Conservation (phyloP, 495 filamentous ascomycete genomes). For the Aspergillus steynii region DNA sequence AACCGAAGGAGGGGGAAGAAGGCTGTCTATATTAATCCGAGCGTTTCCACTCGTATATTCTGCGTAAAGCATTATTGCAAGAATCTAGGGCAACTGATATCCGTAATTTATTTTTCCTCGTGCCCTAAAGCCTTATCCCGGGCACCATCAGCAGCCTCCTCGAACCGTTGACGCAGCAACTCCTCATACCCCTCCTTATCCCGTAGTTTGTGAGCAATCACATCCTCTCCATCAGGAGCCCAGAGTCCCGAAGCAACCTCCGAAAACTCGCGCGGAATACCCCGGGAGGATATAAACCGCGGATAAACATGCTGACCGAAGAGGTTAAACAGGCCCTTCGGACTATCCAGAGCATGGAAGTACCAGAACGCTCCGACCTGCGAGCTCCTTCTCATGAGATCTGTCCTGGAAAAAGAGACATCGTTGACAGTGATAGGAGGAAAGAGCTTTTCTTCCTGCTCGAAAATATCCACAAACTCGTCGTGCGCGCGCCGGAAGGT, state of each 20-base stretch:
- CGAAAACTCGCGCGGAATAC: background rate
- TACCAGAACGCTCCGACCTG: slow-evolving; percentile 26
- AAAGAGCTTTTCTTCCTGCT: slow-evolving; percentile 12
- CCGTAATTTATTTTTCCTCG: too few relatives aligned
- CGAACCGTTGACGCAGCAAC: slow-evolving; percentile 6
- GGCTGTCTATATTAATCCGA: too few relatives aligned
- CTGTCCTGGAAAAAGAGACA: slow-evolving; percentile 10
- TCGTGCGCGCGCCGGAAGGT: slow-evolving; percentile 8
- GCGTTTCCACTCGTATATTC: too few relatives aligned
- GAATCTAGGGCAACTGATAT: too few relatives aligned
- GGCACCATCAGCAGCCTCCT: background rate
- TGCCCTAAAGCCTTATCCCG: too few relatives aligned
- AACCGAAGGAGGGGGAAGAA: too few relatives aligned
- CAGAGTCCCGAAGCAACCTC: slow-evolving; percentile 12
- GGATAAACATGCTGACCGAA: slow-evolving; percentile 23
- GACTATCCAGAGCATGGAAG: slow-evolving; percentile 27
- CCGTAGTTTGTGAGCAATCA: slow-evolving; percentile 11
- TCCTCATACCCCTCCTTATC: slow-evolving; percentile 16
- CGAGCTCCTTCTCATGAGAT: slow-evolving; percentile 23
- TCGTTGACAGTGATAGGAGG: background rate
- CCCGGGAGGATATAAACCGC: slow-evolving; percentile 5
- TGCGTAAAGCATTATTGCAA: too few relatives aligned
- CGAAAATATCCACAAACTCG: slow-evolving; percentile 18
- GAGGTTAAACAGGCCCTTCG: slow-evolving; percentile 22
- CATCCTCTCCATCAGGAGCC: slow-evolving; percentile 9